These are phyloP conservation scores for Pythium volutum DNA, from an alignment of 352 stramenopile species.

Conservation along the genomic window DNA sequence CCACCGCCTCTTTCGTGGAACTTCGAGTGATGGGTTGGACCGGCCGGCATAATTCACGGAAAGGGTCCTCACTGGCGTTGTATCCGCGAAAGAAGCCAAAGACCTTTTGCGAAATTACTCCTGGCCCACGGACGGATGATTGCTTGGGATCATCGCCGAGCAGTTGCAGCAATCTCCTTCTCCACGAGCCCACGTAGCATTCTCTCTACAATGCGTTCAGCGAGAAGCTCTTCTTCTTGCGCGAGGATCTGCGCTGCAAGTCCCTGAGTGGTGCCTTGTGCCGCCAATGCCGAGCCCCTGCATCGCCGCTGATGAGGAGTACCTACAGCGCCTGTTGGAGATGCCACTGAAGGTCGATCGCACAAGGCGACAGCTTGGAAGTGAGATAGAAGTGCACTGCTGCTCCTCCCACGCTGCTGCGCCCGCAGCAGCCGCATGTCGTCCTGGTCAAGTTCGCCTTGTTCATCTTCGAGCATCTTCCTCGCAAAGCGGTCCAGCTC, in stretches of 20 bases:
- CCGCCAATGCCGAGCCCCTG: background rate
- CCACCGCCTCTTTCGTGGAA: no score
- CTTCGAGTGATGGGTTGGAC: no score
- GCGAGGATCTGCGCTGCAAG: conserved; percentile 15
- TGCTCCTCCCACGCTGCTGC: conserved; percentile 9
- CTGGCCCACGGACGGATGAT: no score
- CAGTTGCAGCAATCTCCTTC: background rate
- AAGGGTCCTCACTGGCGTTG: no score
- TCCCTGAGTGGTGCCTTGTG: background rate
- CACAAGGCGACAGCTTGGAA: conserved; percentile 2
- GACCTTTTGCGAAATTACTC: no score
- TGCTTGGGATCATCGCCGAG: background rate
- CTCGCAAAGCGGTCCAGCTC: conserved; percentile 12
- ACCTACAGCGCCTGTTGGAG: background rate
- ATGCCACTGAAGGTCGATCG: background rate
- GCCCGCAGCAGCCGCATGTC: conserved; percentile 17
- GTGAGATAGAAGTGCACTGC: background rate
- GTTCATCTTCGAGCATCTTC: conserved; percentile 19
- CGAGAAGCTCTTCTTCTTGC: conserved; percentile 11
- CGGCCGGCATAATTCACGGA: no score
- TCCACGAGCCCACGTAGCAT: conserved; percentile 18
- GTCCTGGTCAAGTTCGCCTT: conserved; percentile 17
- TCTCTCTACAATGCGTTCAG: conserved; percentile 20
- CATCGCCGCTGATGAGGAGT: conserved; percentile 1
- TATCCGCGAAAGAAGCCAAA: background rate